Percentiles rank a stretch among this genome's conserved stretches.
Conservation (phyloP, 306 rosid species). For the Sicyos baderoa region DNA sequence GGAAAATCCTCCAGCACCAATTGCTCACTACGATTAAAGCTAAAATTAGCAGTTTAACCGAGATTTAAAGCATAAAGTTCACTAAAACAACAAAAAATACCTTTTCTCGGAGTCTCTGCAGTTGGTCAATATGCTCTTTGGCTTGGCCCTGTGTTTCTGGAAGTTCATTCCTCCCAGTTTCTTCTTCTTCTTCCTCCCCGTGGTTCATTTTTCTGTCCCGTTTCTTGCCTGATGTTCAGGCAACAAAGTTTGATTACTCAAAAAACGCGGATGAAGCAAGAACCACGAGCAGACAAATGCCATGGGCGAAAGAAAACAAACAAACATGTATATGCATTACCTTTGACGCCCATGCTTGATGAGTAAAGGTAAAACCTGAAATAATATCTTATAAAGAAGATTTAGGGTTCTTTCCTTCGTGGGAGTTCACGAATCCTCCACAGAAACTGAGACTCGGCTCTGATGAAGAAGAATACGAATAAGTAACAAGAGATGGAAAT, state of each 20-base stretch:
- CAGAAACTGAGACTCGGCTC: background rate
- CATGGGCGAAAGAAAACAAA: background rate
- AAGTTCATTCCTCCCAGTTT: constrained; percentile 22
- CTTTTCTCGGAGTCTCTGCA: constrained; percentile 58
- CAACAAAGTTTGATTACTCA: background rate
- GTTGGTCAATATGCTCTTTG: constrained; percentile 55
- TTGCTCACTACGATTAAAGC: background rate
- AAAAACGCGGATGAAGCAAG: background rate
- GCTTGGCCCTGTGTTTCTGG: constrained; percentile 37
- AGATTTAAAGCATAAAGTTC: too few relatives aligned
- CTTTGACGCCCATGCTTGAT: constrained; percentile 10
- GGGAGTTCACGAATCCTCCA: background rate
- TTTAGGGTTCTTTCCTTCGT: background rate
- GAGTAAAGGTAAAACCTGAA: background rate
- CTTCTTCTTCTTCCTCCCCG: constrained; percentile 24
- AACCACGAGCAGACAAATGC: background rate
- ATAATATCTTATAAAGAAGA: background rate
- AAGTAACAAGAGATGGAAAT: background rate
- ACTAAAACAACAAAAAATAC: constrained; percentile 25
- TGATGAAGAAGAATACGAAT: background rate
- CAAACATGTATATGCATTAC: background rate
- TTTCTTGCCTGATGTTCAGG: constrained; percentile 24
- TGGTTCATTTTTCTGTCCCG: constrained; percentile 9
- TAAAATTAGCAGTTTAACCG: background rate
- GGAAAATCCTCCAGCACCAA: constrained; percentile 3